phyloP scores from a whole-genome alignment of 2,329 filamentous ascomycete genomes.

The Graphiopsis chlorocephala region DNA sequence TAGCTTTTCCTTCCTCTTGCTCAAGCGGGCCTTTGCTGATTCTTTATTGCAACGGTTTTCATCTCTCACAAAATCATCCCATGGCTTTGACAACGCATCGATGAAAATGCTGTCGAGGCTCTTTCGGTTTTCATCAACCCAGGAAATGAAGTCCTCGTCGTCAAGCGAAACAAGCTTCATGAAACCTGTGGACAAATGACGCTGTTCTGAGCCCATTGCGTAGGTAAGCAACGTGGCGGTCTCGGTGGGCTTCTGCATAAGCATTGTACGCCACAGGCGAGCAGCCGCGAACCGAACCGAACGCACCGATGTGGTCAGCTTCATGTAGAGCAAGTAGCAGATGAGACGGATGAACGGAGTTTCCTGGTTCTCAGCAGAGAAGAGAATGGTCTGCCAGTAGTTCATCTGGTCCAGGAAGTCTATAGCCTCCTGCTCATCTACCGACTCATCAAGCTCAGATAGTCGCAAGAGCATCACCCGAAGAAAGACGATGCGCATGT shows the following conservation, averaged over 20 bases:
- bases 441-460: slow-evolving; percentile 73
- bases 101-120: slow-evolving; percentile 82
- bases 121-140: slow-evolving; percentile 79
- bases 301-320: slow-evolving; percentile 69
- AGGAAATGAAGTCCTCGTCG: slow-evolving; percentile 79
- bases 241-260: slow-evolving; percentile 89
- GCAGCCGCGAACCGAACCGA: slow-evolving; percentile 72
- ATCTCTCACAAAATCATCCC: slow-evolving; percentile 80
- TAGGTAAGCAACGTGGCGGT: slow-evolving; percentile 71
- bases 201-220: slow-evolving; percentile 67
- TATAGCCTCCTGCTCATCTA: slow-evolving; percentile 62
- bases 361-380: slow-evolving; percentile 73
- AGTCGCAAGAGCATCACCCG: slow-evolving; percentile 76
- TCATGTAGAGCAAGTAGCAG: slow-evolving; percentile 90
- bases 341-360: slow-evolving; percentile 80
- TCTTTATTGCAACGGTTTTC: slow-evolving; percentile 82
- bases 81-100: slow-evolving; percentile 72
- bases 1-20: slow-evolving; percentile 77
- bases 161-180: slow-evolving; percentile 83
- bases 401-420: slow-evolving; percentile 79
- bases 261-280: slow-evolving; percentile 83
- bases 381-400: slow-evolving; percentile 92
- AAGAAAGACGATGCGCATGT: slow-evolving; percentile 73
- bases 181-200: slow-evolving; percentile 71
- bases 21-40: slow-evolving; percentile 65